These are phyloP conservation scores for Amanita phalloides DNA, from an alignment of 768 basidiomycete species.

Conservation along the genomic window DNA sequence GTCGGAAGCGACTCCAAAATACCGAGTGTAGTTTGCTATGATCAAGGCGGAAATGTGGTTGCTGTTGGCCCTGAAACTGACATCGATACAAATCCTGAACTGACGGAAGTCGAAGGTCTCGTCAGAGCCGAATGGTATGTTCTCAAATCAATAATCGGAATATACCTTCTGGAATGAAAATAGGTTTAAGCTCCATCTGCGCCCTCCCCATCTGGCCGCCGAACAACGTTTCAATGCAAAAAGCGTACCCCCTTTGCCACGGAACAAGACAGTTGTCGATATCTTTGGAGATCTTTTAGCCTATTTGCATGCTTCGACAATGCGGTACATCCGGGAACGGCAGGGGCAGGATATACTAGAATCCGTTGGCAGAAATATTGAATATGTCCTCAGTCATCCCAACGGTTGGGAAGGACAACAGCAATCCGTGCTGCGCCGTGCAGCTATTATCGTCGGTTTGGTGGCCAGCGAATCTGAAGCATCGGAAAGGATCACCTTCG, in stretches of 20 bases:
- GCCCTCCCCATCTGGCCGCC: conserved; percentile 1
- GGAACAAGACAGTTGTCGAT: conserved; percentile 26
- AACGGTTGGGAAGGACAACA: conserved; percentile 49
- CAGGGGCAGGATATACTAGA: conserved; percentile 30
- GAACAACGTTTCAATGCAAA: conserved; percentile 1
- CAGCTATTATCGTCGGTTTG: conserved; percentile 34
- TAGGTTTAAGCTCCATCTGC: conserved; percentile 6
- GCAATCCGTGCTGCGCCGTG: conserved; percentile 36
- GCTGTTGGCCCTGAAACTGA: conserved; percentile 4
- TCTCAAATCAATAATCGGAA: background rate
- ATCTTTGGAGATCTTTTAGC: conserved; percentile 37
- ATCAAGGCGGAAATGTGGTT: background rate
- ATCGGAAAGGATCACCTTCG: conserved; percentile 30
- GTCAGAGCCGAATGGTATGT: background rate
- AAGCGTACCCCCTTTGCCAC: conserved; percentile 27
- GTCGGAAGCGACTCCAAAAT: conserved; percentile 1
- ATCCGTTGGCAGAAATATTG: conserved; percentile 25
- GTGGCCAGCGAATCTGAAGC: conserved; percentile 21
- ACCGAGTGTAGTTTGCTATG: conserved; percentile 6
- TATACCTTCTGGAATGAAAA: background rate
- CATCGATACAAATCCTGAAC: background rate
- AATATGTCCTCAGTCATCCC: conserved; percentile 43
- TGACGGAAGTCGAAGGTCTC: background rate
- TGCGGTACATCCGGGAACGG: conserved; percentile 30
- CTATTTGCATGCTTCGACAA: conserved; percentile 29